A percentile compares a stretch with the other conserved stretches of the same genome.
These are phyloP conservation scores for Alternaria infectoria DNA, from an alignment of 2,329 filamentous ascomycete species.

Conservation along the genomic window DNA sequence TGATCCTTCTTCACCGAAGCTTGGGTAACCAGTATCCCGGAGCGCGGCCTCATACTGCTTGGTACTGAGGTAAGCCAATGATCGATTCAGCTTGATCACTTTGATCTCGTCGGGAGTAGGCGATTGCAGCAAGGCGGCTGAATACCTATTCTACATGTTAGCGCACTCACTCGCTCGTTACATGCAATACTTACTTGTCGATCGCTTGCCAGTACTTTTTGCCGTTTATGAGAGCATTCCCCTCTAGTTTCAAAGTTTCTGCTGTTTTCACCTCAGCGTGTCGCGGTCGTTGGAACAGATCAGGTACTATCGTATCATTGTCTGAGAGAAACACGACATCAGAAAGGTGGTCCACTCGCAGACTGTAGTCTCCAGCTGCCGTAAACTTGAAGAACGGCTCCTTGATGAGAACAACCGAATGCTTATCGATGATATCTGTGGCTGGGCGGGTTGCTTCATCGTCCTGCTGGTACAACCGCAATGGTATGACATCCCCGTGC, in stretches of 20 bases:
- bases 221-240: slow-evolving; percentile 14
- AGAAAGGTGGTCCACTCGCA: slow-evolving; percentile 61
- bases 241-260: slow-evolving; percentile 14
- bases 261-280: slow-evolving; percentile 5
- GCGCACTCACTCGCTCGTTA: not conserved
- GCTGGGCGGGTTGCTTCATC: slow-evolving; percentile 23
- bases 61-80: slow-evolving; percentile 44
- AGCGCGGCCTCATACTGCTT: slow-evolving; percentile 47
- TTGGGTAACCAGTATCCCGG: slow-evolving; percentile 31
- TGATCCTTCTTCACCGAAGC: slow-evolving; percentile 6
- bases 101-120: slow-evolving; percentile 40
- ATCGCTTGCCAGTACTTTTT: slow-evolving; percentile 23
- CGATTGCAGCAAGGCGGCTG: not conserved
- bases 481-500: not conserved
- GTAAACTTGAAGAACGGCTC: slow-evolving; percentile 60
- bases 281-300: slow-evolving; percentile 39
- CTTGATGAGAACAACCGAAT: slow-evolving; percentile 41
- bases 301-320: slow-evolving; percentile 50
- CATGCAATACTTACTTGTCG: slow-evolving; percentile 5
- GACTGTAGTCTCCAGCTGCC: slow-evolving; percentile 48
- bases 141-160: slow-evolving; percentile 51
- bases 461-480: slow-evolving; percentile 45
- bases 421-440: slow-evolving; percentile 40
- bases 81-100: slow-evolving; percentile 45
- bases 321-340: slow-evolving; percentile 54